phyloP scores from a whole-genome alignment of 2,329 filamentous ascomycete species.

The Fusarium camptoceras region DNA sequence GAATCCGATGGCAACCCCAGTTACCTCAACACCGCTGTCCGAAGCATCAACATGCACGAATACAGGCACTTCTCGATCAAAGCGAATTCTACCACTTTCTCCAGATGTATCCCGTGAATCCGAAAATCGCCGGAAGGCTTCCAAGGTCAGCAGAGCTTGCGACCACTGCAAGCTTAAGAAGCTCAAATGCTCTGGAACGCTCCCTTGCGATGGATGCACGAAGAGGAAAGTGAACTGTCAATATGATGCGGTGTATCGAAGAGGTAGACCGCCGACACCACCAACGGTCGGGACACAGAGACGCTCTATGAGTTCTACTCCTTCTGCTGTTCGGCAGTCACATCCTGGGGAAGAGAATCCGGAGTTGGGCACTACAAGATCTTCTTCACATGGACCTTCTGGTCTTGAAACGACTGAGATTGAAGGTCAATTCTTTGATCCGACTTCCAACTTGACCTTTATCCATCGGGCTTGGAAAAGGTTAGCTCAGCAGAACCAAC shows the following conservation, averaged over 20 bases:
- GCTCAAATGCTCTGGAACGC: constrained; percentile 52
- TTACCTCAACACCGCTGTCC: constrained; percentile 29
- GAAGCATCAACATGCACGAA: constrained; percentile 25
- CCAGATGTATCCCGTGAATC: constrained; percentile 21
- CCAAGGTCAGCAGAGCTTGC: constrained; percentile 51
- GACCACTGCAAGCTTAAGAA: constrained; percentile 56
- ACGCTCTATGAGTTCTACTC: constrained; percentile 15
- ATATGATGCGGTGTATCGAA: constrained; percentile 53
- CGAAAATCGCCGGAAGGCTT: constrained; percentile 38
- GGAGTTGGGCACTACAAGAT: constrained; percentile 1
- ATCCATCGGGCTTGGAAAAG: constrained; percentile 64
- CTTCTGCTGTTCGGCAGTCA: constrained; percentile 11
- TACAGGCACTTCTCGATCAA: constrained; percentile 2
- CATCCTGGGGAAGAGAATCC: background rate
- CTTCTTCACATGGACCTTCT: constrained; percentile 52
- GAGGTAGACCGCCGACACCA: constrained; percentile 54
- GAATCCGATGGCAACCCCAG: constrained; percentile 26
- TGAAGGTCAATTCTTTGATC: constrained; percentile 64
- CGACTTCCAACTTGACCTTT: constrained; percentile 64
- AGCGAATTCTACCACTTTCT: constrained; percentile 19
- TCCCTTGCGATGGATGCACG: constrained; percentile 51
- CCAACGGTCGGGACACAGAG: constrained; percentile 30
- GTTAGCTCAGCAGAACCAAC: constrained; percentile 57
- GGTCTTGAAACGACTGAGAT: constrained; percentile 61
- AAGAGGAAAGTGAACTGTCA: constrained; percentile 47